These are phyloP conservation scores for Grosmannia huntii DNA, from an alignment of 2,329 filamentous ascomycete genomes.

Conservation along the genomic window DNA sequence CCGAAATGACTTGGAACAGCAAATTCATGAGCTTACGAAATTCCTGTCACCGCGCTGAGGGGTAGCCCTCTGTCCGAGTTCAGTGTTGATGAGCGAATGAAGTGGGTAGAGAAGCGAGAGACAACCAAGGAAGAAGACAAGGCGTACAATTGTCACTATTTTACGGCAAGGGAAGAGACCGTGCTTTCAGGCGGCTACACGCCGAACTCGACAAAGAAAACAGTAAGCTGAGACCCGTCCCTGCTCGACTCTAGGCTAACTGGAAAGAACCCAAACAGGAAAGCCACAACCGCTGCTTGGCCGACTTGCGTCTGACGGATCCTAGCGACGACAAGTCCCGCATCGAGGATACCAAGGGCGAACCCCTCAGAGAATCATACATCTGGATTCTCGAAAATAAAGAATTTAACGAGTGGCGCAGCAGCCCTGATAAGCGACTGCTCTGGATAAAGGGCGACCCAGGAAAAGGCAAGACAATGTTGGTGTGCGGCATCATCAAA, in stretches of 20 bases:
- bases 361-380: neutral
- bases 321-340: neutral
- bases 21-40: neutral
- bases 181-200: neutral
- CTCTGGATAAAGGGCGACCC: neutral
- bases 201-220: neutral
- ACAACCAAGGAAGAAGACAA: constrained; percentile 12
- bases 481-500: neutral
- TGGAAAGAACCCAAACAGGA: neutral
- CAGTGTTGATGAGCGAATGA: neutral
- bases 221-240: neutral
- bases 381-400: neutral
- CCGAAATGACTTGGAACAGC: neutral
- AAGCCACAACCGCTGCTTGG: neutral
- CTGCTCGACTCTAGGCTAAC: neutral
- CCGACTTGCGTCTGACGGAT: neutral
- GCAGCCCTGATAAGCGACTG: neutral
- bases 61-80: neutral
- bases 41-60: neutral
- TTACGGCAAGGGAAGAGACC: constrained; percentile 14
- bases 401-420: neutral
- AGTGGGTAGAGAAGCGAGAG: constrained; percentile 1
- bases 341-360: neutral
- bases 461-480: neutral
- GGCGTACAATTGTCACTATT: constrained; percentile 17